phyloP scores from a whole-genome alignment of 371 early-diverging fungal species.

The Mucor racemosus region DNA sequence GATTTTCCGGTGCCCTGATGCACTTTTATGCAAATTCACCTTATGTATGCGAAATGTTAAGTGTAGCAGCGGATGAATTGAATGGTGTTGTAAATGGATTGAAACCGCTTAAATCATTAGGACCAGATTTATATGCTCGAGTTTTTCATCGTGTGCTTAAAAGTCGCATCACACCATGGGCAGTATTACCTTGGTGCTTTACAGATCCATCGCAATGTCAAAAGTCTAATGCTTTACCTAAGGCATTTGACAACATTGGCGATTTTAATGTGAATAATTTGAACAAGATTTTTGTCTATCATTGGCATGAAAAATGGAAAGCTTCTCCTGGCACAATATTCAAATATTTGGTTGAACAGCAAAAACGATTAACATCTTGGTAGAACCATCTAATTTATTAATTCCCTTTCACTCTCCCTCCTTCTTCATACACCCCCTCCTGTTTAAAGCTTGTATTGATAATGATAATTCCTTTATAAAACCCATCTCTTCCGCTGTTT shows the following conservation, averaged over 20 bases:
- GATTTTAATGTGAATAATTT: conserved; percentile 25
- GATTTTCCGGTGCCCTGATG: conserved; percentile 38
- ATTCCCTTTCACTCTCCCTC: background rate
- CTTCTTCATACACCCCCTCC: no score
- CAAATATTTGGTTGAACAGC: conserved; percentile 22
- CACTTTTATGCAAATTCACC: conserved; percentile 43
- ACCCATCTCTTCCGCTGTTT: background rate
- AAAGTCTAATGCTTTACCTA: conserved; percentile 29
- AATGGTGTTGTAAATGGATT: background rate
- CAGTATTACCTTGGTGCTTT: conserved; percentile 56
- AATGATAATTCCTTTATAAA: background rate
- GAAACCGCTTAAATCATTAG: background rate
- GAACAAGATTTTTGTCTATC: conserved; percentile 32
- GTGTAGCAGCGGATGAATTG: conserved; percentile 22
- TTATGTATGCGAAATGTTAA: conserved; percentile 49
- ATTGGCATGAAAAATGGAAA: conserved; percentile 37
- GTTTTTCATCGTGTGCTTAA: conserved; percentile 38
- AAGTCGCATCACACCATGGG: conserved; percentile 41
- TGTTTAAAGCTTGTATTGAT: background rate
- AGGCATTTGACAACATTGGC: conserved; percentile 11
- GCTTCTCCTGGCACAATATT: conserved; percentile 28
- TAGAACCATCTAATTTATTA: background rate
- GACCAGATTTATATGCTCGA: conserved; percentile 28
- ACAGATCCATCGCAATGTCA: conserved; percentile 45
- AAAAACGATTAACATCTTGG: conserved; percentile 17